phyloP scores from a whole-genome alignment of 2,329 filamentous ascomycete genomes.

The Trichophyton simii region DNA sequence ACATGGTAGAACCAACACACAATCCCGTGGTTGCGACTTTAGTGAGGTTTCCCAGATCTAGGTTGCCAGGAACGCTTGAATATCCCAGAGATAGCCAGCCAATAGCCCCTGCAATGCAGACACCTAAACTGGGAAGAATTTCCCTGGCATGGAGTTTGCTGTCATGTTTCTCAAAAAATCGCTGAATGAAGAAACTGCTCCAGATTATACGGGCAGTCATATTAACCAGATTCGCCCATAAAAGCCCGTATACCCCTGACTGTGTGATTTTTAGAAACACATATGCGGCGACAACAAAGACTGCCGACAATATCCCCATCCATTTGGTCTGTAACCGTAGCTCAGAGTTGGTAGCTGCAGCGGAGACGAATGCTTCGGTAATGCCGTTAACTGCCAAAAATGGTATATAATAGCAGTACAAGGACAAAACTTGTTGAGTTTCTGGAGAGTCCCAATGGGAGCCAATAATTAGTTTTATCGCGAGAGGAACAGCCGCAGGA shows the following conservation, averaged over 20 bases:
- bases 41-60: not conserved
- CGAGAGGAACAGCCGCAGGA: constrained; percentile 59
- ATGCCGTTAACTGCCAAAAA: constrained; percentile 85
- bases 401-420: constrained; percentile 87
- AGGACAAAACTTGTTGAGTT: constrained; percentile 59
- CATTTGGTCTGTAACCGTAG: constrained; percentile 65
- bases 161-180: constrained; percentile 45
- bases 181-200: constrained; percentile 59
- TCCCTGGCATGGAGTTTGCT: constrained; percentile 31
- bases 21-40: not conserved
- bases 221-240: constrained; percentile 78
- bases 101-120: constrained; percentile 34
- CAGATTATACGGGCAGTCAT: constrained; percentile 76
- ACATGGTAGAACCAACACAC: not conserved
- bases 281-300: constrained; percentile 64
- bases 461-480: constrained; percentile 66
- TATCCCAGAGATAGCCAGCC: constrained; percentile 22
- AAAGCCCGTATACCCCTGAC: constrained; percentile 66
- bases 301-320: constrained; percentile 71
- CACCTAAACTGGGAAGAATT: constrained; percentile 35
- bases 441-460: constrained; percentile 60
- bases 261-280: constrained; percentile 56
- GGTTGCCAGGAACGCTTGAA: not conserved
- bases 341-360: constrained; percentile 63
- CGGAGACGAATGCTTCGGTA: constrained; percentile 82